Evolutionary conservation across 2,329 filamentous ascomycete genomes (phyloP).

Genomic region (Alternaria postmessia): DNA sequence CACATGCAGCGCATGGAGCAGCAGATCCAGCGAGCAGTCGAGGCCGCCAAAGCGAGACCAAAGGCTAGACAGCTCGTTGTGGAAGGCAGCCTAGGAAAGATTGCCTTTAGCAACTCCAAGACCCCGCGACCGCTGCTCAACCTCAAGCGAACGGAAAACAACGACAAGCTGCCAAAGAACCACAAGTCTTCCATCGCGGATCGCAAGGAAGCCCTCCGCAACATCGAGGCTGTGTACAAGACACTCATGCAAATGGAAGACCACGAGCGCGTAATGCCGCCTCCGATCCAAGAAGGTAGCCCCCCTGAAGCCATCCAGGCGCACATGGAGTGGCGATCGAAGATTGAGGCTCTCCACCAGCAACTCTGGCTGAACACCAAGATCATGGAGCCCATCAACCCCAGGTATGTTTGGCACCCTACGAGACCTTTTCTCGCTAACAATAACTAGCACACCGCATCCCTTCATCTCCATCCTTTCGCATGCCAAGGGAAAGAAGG

Average conservation of each 20-base stretch:
- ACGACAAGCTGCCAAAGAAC: constrained; percentile 56
- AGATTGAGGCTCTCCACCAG: constrained; percentile 74
- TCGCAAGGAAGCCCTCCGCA: constrained; percentile 81
- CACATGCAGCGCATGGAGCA: constrained; percentile 99
- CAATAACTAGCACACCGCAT: constrained; percentile 67
- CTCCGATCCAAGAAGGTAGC: constrained; percentile 68
- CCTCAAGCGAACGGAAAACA: constrained; percentile 84
- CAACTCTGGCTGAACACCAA: constrained; percentile 87
- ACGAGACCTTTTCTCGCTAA: constrained; percentile 21
- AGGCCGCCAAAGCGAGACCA: constrained; percentile 95
- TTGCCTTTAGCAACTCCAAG: constrained; percentile 98
- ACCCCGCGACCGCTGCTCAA: constrained; percentile 94
- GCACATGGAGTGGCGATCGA: constrained; percentile 82
- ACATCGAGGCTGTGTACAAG: constrained; percentile 88
- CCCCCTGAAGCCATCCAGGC: constrained; percentile 74
- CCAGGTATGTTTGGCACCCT: constrained; percentile 50
- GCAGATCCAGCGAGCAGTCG: constrained; percentile 95
- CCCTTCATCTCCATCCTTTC: constrained; percentile 97
- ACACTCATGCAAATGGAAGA: constrained; percentile 95
- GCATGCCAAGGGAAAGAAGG: constrained; percentile 95
- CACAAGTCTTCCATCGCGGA: constrained; percentile 68
- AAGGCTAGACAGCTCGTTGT: constrained; percentile 98
- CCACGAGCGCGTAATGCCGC: constrained; percentile 82
- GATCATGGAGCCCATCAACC: constrained; percentile 87
- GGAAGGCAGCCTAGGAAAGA: constrained; percentile 95